Evolutionary conservation across 495 filamentous ascomycete genomes (phyloP), one percentile per base, ranked within the genome.

Genomic region (Zalerion maritima): DNA sequence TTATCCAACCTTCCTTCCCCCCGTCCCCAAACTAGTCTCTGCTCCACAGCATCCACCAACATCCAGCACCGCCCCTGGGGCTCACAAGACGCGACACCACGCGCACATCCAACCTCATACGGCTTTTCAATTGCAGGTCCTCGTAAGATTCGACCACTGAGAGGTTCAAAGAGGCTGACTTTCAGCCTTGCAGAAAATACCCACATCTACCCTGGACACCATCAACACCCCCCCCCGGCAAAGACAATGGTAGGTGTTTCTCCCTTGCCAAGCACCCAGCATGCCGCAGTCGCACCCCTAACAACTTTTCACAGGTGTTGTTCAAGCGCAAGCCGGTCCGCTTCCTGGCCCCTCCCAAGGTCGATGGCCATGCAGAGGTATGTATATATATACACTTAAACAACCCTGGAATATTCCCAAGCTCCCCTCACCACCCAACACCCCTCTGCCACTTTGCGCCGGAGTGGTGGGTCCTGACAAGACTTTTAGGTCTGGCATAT

Each of bases 271-370:
- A 14, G 10, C 14, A 24, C 8, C 18, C 31, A 29, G 11, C 11
- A 18, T 18, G 19, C 38, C 31, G 33, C 35, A 7, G 19, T 14
- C 26, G 27, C 40, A 28, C 14, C 34, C 18, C 14, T n/a, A 21
- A 22, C 43, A 42, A 18, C 42, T 17, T 29, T 19, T 25, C 18
- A 37, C 39, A 96, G 89, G 89, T 96, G 34, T 69, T 91, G 32
- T 93, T 82, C 57, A 94, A 94, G 59, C 75, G 87, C 41, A 97
- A 96, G 55, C 85, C 85, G 31, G 85, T 97, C 42, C 78, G 84
- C 60, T 78, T 80, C 49, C 56, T 87, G 31, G 62, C 75, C 29
- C 62, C 61, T 32, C 81, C 82, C 1, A 58, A 70, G 31, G 73
- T 87, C 37, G 66, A 86, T 69, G 78, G 89, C 29, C 71, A 75